Percentiles rank a stretch among this genome's conserved stretches.
Evolutionary conservation across 2,329 filamentous ascomycete species (phyloP).

Genomic region (Aureobasidium mangrovei): DNA sequence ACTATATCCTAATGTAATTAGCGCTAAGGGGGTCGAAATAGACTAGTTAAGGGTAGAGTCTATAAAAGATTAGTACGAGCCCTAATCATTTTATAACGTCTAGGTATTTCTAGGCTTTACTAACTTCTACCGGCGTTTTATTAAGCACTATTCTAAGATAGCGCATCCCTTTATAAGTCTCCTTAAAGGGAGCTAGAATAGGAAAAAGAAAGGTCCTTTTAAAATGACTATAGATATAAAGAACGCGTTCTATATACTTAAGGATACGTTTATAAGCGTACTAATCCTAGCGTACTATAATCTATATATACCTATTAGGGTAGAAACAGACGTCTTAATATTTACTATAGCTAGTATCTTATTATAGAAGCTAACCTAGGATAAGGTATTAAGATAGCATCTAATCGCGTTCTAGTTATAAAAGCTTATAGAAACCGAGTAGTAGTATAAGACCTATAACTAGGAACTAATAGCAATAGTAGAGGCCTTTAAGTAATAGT

Average conservation of each 20-base stretch:
- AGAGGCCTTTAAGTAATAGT: constrained; percentile 14
- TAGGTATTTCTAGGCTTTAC: constrained; percentile 13
- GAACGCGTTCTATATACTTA: constrained; percentile 10
- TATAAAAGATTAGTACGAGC: constrained; percentile 6
- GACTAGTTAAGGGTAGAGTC: background rate
- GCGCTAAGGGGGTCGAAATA: background rate
- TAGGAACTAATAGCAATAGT: constrained; percentile 17
- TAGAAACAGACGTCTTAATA: constrained; percentile 9
- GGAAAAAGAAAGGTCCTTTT: background rate
- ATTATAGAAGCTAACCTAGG: constrained; percentile 2
- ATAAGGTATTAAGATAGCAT: background rate
- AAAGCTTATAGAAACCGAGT: constrained; percentile 9
- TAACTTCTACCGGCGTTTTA: constrained; percentile 16
- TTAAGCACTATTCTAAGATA: background rate
- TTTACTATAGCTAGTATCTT: constrained; percentile 11
- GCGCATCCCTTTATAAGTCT: background rate
- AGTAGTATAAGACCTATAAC: constrained; percentile 15
- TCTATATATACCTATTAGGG: background rate
- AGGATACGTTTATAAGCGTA: constrained; percentile 11
- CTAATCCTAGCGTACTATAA: constrained; percentile 13
- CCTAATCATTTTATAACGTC: background rate
- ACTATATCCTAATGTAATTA: constrained; percentile 22
- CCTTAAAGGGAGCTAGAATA: background rate
- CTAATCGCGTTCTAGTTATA: constrained; percentile 8
- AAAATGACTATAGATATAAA: background rate